A percentile compares a stretch with the other conserved stretches of the same genome.
Conservation (phyloP, 129 eudicot genomes). For the Arctium minus region DNA sequence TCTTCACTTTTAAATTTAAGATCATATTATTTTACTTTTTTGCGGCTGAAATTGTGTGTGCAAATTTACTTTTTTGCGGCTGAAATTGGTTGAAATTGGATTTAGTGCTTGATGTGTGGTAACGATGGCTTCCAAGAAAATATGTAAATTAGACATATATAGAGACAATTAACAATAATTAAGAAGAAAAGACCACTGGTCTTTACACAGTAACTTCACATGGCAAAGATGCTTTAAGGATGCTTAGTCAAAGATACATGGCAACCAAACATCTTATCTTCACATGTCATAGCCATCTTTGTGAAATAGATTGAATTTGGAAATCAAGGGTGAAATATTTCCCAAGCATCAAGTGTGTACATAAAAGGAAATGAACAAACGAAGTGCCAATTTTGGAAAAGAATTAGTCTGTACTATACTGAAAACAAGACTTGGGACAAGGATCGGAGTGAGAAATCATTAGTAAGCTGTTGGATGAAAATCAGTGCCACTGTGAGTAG, state of each 20-base stretch:
- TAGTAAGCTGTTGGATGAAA: too few species aligned
- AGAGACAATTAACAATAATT: conserved; percentile 6
- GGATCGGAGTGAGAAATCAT: too few species aligned
- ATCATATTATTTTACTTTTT: too few species aligned
- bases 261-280: not conserved
- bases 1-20: too few species aligned
- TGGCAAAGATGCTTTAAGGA: not conserved
- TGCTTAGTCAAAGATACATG: conserved; percentile 8
- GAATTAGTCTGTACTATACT: too few species aligned
- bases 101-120: not conserved
- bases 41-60: too few species aligned
- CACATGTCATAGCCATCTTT: conserved; percentile 1
- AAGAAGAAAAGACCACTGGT: not conserved
- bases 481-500: too few species aligned
- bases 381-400: too few species aligned
- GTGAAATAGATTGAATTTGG: not conserved
- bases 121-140: not conserved
- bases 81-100: too few species aligned
- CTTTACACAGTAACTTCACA: not conserved
- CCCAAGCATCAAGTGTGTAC: not conserved
- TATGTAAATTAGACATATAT: not conserved
- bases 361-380: too few species aligned
- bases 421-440: too few species aligned
- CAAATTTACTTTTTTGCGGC: too few species aligned
- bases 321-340: not conserved